Evolutionary conservation across 371 early-diverging fungal species (phyloP).

Genomic region (Coelomomyces lativittatus): DNA sequence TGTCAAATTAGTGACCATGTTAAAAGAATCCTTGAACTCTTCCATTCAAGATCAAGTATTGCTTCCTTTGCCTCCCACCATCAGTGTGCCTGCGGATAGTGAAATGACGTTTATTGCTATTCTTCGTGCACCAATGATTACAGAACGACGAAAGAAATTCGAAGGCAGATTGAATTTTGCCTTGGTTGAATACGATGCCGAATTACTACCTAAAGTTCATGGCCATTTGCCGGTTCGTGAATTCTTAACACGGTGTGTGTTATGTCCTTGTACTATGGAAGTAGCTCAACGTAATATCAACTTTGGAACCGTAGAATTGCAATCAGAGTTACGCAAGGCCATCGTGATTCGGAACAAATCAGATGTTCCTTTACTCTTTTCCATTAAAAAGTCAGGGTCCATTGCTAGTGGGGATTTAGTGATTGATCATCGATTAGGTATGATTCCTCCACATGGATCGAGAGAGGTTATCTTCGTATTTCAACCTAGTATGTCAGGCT

Average conservation of each 20-base stretch:
- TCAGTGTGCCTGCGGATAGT: slow-evolving; percentile 52
- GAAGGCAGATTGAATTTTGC: slow-evolving; percentile 60
- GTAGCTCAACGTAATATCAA: slow-evolving; percentile 90
- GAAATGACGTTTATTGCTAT: slow-evolving; percentile 50
- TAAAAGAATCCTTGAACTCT: slow-evolving; percentile 54
- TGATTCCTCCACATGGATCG: slow-evolving; percentile 76
- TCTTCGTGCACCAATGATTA: slow-evolving; percentile 38
- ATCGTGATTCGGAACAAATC: slow-evolving; percentile 77
- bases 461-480: slow-evolving; percentile 82
- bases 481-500: slow-evolving; percentile 70
- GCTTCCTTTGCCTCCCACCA: slow-evolving; percentile 21
- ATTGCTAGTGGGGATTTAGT: slow-evolving; percentile 81
- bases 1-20: slow-evolving; percentile 53
- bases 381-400: slow-evolving; percentile 83
- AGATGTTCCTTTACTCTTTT: slow-evolving; percentile 72
- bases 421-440: slow-evolving; percentile 57
- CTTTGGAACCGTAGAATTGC: slow-evolving; percentile 75
- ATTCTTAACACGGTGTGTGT: slow-evolving; percentile 62
- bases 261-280: slow-evolving; percentile 73
- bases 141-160: slow-evolving; percentile 58
- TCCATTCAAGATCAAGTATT: slow-evolving; percentile 52
- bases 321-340: slow-evolving; percentile 67
- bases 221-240: slow-evolving; percentile 76
- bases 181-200: slow-evolving; percentile 61
- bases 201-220: slow-evolving; percentile 34